Evolutionary conservation across 2,329 filamentous ascomycete genomes (phyloP).

Genomic region (Pseudopyricularia cyperi): DNA sequence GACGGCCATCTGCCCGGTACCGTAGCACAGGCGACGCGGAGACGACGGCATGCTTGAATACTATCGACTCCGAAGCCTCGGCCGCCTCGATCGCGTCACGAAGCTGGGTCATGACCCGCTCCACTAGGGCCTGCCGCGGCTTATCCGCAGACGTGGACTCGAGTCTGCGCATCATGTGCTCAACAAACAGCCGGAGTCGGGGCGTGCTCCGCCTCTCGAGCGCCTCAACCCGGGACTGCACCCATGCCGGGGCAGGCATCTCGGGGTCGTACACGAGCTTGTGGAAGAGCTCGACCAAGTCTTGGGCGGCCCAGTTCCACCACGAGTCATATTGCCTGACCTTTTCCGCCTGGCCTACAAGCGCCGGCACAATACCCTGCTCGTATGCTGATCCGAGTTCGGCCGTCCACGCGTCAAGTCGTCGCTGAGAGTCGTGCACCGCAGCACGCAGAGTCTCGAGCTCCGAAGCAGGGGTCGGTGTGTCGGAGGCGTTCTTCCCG

Average conservation of each 20-base stretch:
- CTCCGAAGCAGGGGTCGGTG: neutral
- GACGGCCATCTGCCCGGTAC: neutral
- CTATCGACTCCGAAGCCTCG: neutral
- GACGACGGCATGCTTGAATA: neutral
- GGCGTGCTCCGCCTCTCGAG: neutral
- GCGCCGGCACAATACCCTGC: neutral
- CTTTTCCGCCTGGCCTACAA: neutral
- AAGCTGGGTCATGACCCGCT: neutral
- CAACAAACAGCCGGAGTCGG: neutral
- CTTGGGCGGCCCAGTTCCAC: neutral
- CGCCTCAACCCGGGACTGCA: neutral
- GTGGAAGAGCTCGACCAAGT: neutral
- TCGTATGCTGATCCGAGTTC: neutral
- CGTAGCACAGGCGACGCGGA: neutral
- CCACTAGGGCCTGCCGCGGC: neutral
- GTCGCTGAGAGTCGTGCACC: neutral
- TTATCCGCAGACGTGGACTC: neutral
- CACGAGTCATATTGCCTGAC: neutral
- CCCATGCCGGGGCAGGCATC: neutral
- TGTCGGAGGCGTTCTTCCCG: neutral
- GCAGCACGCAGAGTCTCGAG: neutral
- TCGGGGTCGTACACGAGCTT: neutral
- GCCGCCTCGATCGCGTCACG: neutral
- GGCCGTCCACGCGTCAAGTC: neutral
- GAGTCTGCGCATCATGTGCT: neutral